These are phyloP conservation scores for Vitis vinifera DNA, from an alignment of 164 flowering plant species.

Conservation along the genomic window ASM3070453v1 NC_081818.1:28770501-28771000, in stretches of 20 bases:
- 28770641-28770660: too few relatives aligned
- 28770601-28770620: neutral
- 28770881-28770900: slow-evolving; percentile 91
- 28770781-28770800: slow-evolving; percentile 5
- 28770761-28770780: neutral
- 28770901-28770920: slow-evolving; percentile 93
- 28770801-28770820: slow-evolving; percentile 3
- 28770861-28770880: slow-evolving; percentile 75
- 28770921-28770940: slow-evolving; percentile 85
- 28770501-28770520: slow-evolving; percentile 30
- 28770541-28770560: neutral
- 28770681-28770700: too few relatives aligned
- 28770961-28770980: slow-evolving; percentile 48
- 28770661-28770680: too few relatives aligned
- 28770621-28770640: neutral
- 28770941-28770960: slow-evolving; percentile 97
- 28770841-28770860: slow-evolving; percentile 82
- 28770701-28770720: too few relatives aligned
- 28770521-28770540: slow-evolving; percentile 21
- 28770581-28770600: neutral
- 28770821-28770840: slow-evolving; percentile 82
- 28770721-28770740: too few relatives aligned
- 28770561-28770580: neutral
- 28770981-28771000: slow-evolving; percentile 9
- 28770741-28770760: too few relatives aligned